These are phyloP conservation scores for Gossypium mustelinum DNA, from an alignment of 345 rosid genomes.

Conservation along the genomic window DNA sequence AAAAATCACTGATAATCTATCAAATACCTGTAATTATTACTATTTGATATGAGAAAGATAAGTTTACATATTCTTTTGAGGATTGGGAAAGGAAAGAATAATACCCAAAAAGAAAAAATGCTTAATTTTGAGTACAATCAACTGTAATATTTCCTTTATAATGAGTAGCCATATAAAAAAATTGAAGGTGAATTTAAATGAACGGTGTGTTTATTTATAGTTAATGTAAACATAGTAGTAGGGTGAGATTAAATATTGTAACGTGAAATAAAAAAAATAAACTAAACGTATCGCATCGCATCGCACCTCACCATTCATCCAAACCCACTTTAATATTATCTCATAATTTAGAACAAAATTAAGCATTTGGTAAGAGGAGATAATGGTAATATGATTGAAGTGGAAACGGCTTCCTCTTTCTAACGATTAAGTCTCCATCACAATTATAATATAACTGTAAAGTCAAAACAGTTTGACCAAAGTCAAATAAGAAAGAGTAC, in stretches of 20 bases:
- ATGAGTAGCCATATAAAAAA: too few relatives aligned
- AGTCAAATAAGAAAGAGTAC: neutral
- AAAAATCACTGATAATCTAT: too few relatives aligned
- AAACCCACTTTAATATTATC: neutral
- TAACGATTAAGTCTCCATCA: neutral
- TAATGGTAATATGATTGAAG: slow-evolving; percentile 2
- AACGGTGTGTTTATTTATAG: too few relatives aligned
- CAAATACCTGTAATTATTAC: neutral
- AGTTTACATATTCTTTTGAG: neutral
- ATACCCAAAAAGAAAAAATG: neutral
- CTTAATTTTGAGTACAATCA: neutral
- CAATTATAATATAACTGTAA: neutral
- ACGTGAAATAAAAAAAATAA: too few relatives aligned
- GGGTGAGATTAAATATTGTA: rapidly evolving
- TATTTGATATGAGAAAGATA: neutral
- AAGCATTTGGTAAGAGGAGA: neutral
- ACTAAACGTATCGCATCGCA: rapidly evolving
- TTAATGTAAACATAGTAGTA: too few relatives aligned
- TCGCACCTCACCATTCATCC: rapidly evolving
- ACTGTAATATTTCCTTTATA: neutral
- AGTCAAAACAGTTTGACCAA: neutral
- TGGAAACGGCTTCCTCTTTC: neutral
- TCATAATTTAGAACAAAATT: neutral
- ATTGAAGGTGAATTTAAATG: rapidly evolving
- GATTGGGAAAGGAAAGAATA: neutral